These are phyloP conservation scores for Yamadazyma sp. DNA, from an alignment of 1,139 yeast species.

Conservation along the genomic window DNA sequence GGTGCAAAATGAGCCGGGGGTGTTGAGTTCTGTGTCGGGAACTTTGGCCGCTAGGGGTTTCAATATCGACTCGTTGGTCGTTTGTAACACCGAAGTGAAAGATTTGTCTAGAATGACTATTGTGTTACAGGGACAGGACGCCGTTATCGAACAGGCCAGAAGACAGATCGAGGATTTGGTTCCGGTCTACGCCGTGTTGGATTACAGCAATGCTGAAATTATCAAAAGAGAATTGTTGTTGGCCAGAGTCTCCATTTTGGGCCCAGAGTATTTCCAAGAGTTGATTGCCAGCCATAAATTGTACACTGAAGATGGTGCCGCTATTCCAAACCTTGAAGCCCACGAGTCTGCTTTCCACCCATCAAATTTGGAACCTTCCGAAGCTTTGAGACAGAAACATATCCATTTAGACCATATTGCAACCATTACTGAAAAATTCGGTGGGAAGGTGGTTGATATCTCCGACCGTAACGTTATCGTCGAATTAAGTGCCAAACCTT, in stretches of 20 bases:
- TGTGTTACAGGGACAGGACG: constrained; percentile 91
- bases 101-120: constrained; percentile 97
- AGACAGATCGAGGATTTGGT: constrained; percentile 97
- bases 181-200: constrained; percentile 96
- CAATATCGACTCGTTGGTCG: constrained; percentile 95
- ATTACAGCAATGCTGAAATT: constrained; percentile 86
- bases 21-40: constrained; percentile 87
- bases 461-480: constrained; percentile 92
- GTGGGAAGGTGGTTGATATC: constrained; percentile 90
- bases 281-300: constrained; percentile 82
- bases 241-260: constrained; percentile 88
- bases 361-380: constrained; percentile 83
- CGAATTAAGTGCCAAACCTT: constrained; percentile 92
- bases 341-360: constrained; percentile 74
- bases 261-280: constrained; percentile 97
- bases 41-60: constrained; percentile 97
- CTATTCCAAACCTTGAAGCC: constrained; percentile 50
- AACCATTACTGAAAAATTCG: constrained; percentile 79
- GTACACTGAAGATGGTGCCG: constrained; percentile 38
- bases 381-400: constrained; percentile 92
- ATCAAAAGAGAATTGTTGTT: constrained; percentile 86
- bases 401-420: constrained; percentile 83
- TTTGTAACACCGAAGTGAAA: constrained; percentile 93
- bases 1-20: constrained; percentile 99
- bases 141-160: constrained; percentile 97